Percentiles rank a stretch among this genome's conserved stretches.
Conservation (phyloP, 495 filamentous ascomycete genomes). For the Talaromyces proteolyticus region DNA sequence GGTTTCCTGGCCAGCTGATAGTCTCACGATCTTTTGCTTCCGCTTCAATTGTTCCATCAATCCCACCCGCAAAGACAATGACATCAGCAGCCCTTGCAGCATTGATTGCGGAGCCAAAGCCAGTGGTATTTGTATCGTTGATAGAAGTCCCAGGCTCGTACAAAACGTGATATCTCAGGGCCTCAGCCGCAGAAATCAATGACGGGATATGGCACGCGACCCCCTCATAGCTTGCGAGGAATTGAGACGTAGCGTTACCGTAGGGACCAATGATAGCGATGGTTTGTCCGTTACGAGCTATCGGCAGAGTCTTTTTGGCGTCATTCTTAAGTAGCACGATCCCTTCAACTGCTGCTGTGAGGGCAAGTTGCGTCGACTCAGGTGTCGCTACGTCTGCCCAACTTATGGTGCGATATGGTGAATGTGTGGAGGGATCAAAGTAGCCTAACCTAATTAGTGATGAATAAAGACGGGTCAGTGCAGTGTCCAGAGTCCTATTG, state of each 20-base stretch:
- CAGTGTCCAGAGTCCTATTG: too few relatives aligned
- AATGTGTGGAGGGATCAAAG: constrained; percentile 48
- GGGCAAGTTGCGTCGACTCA: constrained; percentile 47
- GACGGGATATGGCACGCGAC: constrained; percentile 50
- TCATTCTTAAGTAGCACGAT: constrained; percentile 60
- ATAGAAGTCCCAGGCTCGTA: constrained; percentile 40
- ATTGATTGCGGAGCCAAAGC: constrained; percentile 33
- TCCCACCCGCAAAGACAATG: constrained; percentile 52
- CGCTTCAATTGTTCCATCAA: constrained; percentile 50
- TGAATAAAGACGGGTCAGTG: constrained; percentile 49
- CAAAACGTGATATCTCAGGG: constrained; percentile 34
- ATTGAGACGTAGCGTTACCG: constrained; percentile 51
- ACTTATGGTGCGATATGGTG: constrained; percentile 41
- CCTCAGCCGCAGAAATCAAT: constrained; percentile 42
- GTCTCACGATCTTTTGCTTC: constrained; percentile 49
- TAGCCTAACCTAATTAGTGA: constrained; percentile 52
- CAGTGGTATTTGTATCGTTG: constrained; percentile 30
- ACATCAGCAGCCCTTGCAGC: constrained; percentile 47
- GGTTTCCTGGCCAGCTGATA: constrained; percentile 53
- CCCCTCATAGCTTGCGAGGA: constrained; percentile 59
- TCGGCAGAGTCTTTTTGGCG: constrained; percentile 45
- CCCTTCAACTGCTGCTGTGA: constrained; percentile 53
- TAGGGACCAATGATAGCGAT: constrained; percentile 56
- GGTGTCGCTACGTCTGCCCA: constrained; percentile 48
- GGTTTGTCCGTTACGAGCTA: constrained; percentile 28